A percentile compares a stretch with the other conserved stretches of the same genome.
These are phyloP conservation scores for barley (Hordeum vulgare) DNA, from an alignment of 176 grass and related monocot species.

Conservation along the genomic window MorexV3_pseudomolecules_assembly NC_058520.1:563635658-563636157, in stretches of 20 bases:
- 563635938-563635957: neutral
- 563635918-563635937: neutral
- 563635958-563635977: slow-evolving; percentile 49
- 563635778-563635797: neutral
- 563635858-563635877: neutral
- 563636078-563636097: slow-evolving; percentile 19
- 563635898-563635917: neutral
- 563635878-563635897: neutral
- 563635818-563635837: slow-evolving; percentile 3
- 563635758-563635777: slow-evolving; percentile 1
- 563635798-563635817: neutral
- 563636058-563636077: neutral
- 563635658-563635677: slow-evolving; percentile 23
- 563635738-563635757: slow-evolving; percentile 30
- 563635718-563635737: slow-evolving; percentile 34
- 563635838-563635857: neutral
- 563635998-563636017: slow-evolving; percentile 94
- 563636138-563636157: neutral
- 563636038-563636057: slow-evolving; percentile 31
- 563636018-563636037: slow-evolving; percentile 24
- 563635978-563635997: slow-evolving; percentile 93
- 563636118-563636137: neutral
- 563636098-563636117: slow-evolving; percentile 62
- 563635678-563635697: slow-evolving; percentile 1
- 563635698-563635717: slow-evolving; percentile 24